Base-by-base conservation (phyloP, 2,329 filamentous ascomycete genomes). In the Aureobasidium mangrovei region DNA sequence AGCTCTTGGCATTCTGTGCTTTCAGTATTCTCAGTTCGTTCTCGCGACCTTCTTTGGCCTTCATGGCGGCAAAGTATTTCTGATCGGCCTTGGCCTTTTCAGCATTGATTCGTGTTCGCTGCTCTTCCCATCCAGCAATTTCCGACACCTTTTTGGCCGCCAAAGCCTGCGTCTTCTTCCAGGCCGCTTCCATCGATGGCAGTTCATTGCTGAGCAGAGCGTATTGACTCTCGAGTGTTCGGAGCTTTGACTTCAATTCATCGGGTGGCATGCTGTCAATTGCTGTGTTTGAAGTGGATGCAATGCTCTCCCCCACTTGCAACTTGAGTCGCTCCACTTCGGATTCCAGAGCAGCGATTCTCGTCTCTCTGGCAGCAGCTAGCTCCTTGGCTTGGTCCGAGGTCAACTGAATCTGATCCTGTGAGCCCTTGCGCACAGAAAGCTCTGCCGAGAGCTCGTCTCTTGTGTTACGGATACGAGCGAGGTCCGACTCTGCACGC, bases 51-150 rank as follows among this genome's bases (percentile, higher is more conserved):
- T 97, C 91, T 65, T 91, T 94, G 61, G 91, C 86, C 67, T 95
- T 96, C 77, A 95, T 90, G 7, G 91, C 89, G 1, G 88, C 88
- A 69, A 97, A 97, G 67, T 95, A 98, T 70, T 97, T 97, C 66
- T 97, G 91, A 65, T 98, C 93, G 1, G 91, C 91, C 70, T 96
- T 97, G 60, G 85, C 84, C 74, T 98, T 98, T 70, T 98, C 90
- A 0, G 89, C 88, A 39, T 81, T 82, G 24, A 94, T 73, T 27
- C 86, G 76, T 18, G 81, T 74, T 36, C 91, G 76, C 58, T 85
- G 86, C 55, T 95, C 90, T 71, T 97, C 91, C 65, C 89, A 74
- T 3, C 79, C 76, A 4, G 77, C 74, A 51, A 87, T 82, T 58
- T 95, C 90, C 63, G 85, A 79, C 33, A 95, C 83, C 70, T 95